Evolutionary conservation across 768 basidiomycete genomes (phyloP), one percentile per base, ranked within the genome.

Genomic region (Clavaria fumosa): DNA sequence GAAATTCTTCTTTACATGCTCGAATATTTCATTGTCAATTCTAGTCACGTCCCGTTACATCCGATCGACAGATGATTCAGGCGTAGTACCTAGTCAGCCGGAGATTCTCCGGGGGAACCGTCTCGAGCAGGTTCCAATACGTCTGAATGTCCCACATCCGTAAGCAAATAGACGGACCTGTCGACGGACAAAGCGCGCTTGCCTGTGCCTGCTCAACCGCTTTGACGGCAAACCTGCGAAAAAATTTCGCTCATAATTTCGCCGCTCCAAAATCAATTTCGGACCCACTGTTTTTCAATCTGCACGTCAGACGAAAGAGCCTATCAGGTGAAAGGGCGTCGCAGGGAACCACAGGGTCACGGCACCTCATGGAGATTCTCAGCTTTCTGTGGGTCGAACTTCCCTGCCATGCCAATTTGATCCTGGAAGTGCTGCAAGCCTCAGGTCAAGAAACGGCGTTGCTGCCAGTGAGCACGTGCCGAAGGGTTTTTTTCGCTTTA

Each of bases 141-240:
- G 89, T 89, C 84, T 96, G 47, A 17, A 33, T 31, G 27, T 20
- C 10, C n/a, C n/a, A n/a, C 17, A 28, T 11, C 23, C 20, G 20
- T 3, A 9, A 36, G n/a, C 22, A 15, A 9, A 6, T 27, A 9
- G 31, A 14, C 19, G 10, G 5, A 10, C 23, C 19, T 23, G 12
- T 19, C 19, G 4, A 22, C 7, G 23, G 12, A 5, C 14, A 31
- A 7, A 19, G 2, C 18, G 30, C 12, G 22, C 72, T 43, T 36
- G 85, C 89, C 67, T 93, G 86, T 31, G 91, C 86, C 47, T 97
- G 89, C 54, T 99, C 91, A 36, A 97, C 90, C 9, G 89, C 86
- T 56, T 80, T 86, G 39, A 99, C 93, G 18, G 86, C 86, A 53
- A 90, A 89, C 51, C 79, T 82, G 31, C 23, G 35, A 23, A 18